Percentiles rank a stretch among this genome's conserved stretches.
These are phyloP conservation scores for Daldinia vernicosa DNA, from an alignment of 495 filamentous ascomycete genomes.

Conservation along the genomic window DNA sequence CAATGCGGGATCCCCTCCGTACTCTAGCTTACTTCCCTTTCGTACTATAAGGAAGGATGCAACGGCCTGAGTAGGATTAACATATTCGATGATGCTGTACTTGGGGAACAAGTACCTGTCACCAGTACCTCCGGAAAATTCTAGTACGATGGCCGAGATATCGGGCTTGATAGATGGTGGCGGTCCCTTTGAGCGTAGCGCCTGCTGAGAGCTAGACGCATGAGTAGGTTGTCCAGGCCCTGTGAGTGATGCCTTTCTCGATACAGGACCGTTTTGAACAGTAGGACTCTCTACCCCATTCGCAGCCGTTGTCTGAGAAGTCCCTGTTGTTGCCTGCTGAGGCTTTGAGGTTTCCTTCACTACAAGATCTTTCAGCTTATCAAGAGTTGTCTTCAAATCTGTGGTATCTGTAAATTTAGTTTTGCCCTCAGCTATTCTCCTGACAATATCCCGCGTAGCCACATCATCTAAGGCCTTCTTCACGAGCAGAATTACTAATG, in stretches of 20 bases:
- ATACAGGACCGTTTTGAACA: conserved; percentile 31
- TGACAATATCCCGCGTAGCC: conserved; percentile 50
- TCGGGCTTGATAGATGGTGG: conserved; percentile 65
- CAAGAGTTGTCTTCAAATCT: conserved; percentile 55
- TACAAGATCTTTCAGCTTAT: conserved; percentile 45
- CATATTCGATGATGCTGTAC: conserved; percentile 81
- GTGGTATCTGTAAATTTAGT: conserved; percentile 54
- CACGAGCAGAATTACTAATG: conserved; percentile 54
- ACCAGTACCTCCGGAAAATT: conserved; percentile 81
- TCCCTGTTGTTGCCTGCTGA: conserved; percentile 23
- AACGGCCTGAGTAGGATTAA: conserved; percentile 56
- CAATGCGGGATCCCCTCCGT: conserved; percentile 59
- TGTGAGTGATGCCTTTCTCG: conserved; percentile 43
- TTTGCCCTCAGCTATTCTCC: conserved; percentile 53
- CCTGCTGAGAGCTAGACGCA: conserved; percentile 50
- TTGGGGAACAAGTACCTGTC: conserved; percentile 92
- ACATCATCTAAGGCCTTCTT: conserved; percentile 55
- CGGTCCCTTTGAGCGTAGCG: conserved; percentile 62
- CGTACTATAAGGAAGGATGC: conserved; percentile 74
- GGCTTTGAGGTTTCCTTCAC: conserved; percentile 44
- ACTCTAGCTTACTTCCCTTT: conserved; percentile 64
- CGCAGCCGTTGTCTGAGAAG: conserved; percentile 35
- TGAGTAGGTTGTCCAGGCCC: conserved; percentile 41
- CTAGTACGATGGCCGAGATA: conserved; percentile 80
- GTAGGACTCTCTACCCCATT: conserved; percentile 37